Percentiles rank a stretch among this genome's conserved stretches.
Conservation (phyloP, 2,329 filamentous ascomycete species). For the Cladophialophora exuberans region DNA sequence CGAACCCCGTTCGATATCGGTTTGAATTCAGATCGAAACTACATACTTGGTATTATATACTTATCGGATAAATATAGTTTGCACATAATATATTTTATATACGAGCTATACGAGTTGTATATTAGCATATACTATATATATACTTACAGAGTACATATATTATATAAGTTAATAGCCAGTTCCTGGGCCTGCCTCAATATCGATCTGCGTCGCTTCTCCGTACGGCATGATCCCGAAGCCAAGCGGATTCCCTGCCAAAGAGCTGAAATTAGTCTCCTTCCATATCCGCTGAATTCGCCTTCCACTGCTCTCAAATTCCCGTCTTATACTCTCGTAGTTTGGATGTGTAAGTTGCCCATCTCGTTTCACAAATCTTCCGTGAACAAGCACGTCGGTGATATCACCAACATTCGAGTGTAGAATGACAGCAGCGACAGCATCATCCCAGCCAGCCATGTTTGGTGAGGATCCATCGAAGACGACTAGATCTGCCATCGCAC, state of each 20-base stretch:
- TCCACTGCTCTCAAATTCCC: not conserved
- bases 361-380: slow-evolving; percentile 54
- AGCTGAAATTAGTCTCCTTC: not conserved
- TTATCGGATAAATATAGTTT: too few relatives aligned
- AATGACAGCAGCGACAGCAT: slow-evolving; percentile 61
- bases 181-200: not conserved
- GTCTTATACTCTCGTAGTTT: not conserved
- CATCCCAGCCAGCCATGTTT: slow-evolving; percentile 38
- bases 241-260: not conserved
- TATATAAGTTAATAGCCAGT: not conserved
- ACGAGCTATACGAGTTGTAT: too few relatives aligned
- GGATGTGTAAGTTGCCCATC: slow-evolving; percentile 42
- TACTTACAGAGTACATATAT: too few relatives aligned
- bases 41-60: too few relatives aligned
- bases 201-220: not conserved
- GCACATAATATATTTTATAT: too few relatives aligned
- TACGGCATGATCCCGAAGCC: not conserved
- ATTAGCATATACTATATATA: too few relatives aligned
- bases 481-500: slow-evolving; percentile 59
- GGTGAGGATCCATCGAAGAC: slow-evolving; percentile 47
- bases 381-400: slow-evolving; percentile 55
- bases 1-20: too few relatives aligned
- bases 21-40: too few relatives aligned
- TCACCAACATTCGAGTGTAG: slow-evolving; percentile 58
- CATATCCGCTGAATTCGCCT: not conserved